Conservation (phyloP, 176 grass and related monocot genomes). For the Cocos nucifera region DNA sequence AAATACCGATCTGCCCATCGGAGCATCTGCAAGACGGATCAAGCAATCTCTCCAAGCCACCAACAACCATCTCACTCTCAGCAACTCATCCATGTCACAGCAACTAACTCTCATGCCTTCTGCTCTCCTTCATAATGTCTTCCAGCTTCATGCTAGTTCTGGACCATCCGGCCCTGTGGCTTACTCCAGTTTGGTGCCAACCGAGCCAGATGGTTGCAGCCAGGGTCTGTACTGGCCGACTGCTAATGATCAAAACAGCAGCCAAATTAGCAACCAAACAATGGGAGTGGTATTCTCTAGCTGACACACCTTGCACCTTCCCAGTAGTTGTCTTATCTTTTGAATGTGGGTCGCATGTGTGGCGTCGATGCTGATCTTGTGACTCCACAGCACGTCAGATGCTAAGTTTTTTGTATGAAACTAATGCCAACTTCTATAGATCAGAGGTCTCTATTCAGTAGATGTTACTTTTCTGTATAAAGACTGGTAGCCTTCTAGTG, state of each 20-base stretch:
- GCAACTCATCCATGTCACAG: background rate
- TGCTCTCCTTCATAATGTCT: background rate
- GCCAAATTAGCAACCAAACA: background rate
- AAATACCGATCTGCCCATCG: conserved; percentile 51
- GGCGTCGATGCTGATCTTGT: too few relatives aligned
- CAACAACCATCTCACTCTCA: background rate
- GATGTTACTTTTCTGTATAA: too few relatives aligned
- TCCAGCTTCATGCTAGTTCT: background rate
- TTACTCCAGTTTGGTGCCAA: background rate
- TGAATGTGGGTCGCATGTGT: too few relatives aligned
- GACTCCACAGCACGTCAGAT: too few relatives aligned
- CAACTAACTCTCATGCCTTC: background rate
- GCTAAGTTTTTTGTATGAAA: too few relatives aligned
- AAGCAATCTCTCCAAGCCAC: conserved; percentile 6
- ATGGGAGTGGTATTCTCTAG: background rate
- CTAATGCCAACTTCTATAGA: too few relatives aligned
- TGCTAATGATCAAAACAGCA: background rate
- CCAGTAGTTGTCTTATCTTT: background rate
- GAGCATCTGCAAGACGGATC: conserved; percentile 20
- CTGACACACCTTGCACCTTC: conserved; percentile 1
- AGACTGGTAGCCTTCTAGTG: too few relatives aligned
- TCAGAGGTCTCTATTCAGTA: too few relatives aligned
- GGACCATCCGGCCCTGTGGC: background rate
- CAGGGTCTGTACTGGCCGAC: background rate
- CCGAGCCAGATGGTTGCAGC: background rate